Conservation (phyloP, 345 rosid species). For the Acer saccharum region DNA sequence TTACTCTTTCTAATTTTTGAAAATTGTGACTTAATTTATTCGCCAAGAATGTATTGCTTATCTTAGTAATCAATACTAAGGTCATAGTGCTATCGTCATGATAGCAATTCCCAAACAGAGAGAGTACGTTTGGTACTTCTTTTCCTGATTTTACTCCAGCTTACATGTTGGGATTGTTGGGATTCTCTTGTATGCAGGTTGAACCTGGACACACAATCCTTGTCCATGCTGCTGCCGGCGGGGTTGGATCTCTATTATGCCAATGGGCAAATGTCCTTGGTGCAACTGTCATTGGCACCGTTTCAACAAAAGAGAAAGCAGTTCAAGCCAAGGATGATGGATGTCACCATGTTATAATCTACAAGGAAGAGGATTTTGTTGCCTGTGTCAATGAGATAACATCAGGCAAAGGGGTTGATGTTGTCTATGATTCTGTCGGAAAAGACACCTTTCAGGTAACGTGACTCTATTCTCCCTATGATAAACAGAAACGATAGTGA, state of each 20-base stretch:
- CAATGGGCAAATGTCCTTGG: conserved; percentile 94
- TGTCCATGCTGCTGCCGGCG: conserved; percentile 96
- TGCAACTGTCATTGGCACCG: conserved; percentile 86
- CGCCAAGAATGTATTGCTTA: background rate
- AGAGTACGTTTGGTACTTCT: background rate
- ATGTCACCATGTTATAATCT: conserved; percentile 78
- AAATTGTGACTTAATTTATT: too few relatives aligned
- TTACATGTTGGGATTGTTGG: too few relatives aligned
- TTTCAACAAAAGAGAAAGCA: conserved; percentile 84
- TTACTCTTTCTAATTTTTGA: background rate
- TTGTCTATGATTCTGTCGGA: conserved; percentile 91
- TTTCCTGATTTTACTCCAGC: background rate
- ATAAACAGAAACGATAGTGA: too few relatives aligned
- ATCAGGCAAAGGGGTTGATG: conserved; percentile 79
- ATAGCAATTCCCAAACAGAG: background rate
- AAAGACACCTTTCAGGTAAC: conserved; percentile 85
- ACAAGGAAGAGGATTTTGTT: conserved; percentile 83
- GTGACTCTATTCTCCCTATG: background rate
- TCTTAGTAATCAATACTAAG: background rate
- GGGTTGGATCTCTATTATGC: conserved; percentile 88
- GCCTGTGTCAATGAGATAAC: conserved; percentile 76
- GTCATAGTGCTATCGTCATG: background rate
- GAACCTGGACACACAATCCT: conserved; percentile 75
- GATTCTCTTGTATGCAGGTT: conserved; percentile 40
- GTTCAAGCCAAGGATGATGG: conserved; percentile 95